A percentile compares a stretch with the other conserved stretches of the same genome.
Conservation (phyloP, 768 basidiomycete genomes). For the Agrocybe pediades region DNA sequence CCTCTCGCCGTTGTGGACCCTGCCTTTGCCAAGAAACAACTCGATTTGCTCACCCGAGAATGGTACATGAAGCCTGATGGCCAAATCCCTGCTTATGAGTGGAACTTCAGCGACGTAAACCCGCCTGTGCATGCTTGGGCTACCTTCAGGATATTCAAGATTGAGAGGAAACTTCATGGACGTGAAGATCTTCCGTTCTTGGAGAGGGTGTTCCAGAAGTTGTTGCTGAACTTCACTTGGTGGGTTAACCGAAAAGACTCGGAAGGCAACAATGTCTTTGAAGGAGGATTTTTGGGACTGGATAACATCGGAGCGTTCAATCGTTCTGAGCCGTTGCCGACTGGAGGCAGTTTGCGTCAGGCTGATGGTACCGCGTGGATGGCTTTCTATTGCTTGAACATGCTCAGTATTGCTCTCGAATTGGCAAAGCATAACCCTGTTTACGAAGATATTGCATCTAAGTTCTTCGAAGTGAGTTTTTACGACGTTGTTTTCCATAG, state of each 20-base stretch:
- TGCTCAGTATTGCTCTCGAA: conserved; percentile 97
- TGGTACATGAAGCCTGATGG: conserved; percentile 99
- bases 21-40: conserved; percentile 94
- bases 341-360: conserved; percentile 91
- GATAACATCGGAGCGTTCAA: conserved; percentile 99
- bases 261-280: conserved; percentile 95
- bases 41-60: conserved; percentile 93
- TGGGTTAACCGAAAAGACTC: conserved; percentile 99
- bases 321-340: conserved; percentile 94
- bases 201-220: conserved; percentile 97
- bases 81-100: conserved; percentile 98
- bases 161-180: conserved; percentile 94
- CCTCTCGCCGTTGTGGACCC: conserved; percentile 96
- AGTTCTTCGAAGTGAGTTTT: conserved; percentile 80
- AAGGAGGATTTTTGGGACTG: conserved; percentile 96
- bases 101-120: conserved; percentile 99
- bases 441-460: conserved; percentile 99
- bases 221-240: conserved; percentile 97
- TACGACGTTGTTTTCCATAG: neutral
- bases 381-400: conserved; percentile 98
- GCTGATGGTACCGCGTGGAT: conserved; percentile 99
- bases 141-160: conserved; percentile 98
- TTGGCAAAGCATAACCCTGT: conserved; percentile 96
- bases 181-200: conserved; percentile 89
- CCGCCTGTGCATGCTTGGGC: conserved; percentile 99